These are phyloP conservation scores for Rhizopogon vinicolor DNA, from an alignment of 768 basidiomycete species.

Conservation along the genomic window DNA sequence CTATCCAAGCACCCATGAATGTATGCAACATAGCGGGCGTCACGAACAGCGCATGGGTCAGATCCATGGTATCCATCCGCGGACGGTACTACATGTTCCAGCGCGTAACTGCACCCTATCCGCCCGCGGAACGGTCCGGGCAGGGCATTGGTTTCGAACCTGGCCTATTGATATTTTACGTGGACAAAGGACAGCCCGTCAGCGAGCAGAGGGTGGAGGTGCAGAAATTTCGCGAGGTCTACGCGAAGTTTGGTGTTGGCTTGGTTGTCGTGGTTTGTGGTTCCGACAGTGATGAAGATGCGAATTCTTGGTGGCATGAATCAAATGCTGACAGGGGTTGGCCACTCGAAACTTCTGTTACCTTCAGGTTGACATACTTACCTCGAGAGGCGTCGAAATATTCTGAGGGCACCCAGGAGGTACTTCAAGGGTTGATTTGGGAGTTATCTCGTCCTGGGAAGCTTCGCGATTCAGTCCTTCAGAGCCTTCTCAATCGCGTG, in stretches of 20 bases:
- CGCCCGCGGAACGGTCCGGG: background rate
- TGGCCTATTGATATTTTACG: constrained; percentile 4
- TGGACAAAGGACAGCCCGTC: background rate
- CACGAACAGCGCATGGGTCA: background rate
- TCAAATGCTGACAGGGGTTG: background rate
- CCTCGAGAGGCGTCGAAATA: background rate
- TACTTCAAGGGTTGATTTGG: background rate
- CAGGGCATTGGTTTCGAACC: background rate
- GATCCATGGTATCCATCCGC: background rate
- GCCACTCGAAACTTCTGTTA: background rate
- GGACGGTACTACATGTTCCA: constrained; percentile 4
- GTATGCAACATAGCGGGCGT: constrained; percentile 1
- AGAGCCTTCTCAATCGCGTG: background rate
- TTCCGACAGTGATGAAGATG: constrained; percentile 2
- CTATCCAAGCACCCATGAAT: background rate
- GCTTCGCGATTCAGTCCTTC: background rate
- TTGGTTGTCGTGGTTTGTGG: constrained; percentile 4
- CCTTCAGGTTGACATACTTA: background rate
- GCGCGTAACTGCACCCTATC: constrained; percentile 3
- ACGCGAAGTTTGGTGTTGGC: background rate
- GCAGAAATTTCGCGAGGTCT: constrained; percentile 1
- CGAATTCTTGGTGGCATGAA: constrained; percentile 4
- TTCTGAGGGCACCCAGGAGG: background rate
- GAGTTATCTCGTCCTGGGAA: background rate
- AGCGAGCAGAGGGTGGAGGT: background rate